Evolutionary conservation across 73 alveolate species (phyloP), one percentile per base, ranked within the genome.

Genomic region (Paramecium sonneborni): DNA sequence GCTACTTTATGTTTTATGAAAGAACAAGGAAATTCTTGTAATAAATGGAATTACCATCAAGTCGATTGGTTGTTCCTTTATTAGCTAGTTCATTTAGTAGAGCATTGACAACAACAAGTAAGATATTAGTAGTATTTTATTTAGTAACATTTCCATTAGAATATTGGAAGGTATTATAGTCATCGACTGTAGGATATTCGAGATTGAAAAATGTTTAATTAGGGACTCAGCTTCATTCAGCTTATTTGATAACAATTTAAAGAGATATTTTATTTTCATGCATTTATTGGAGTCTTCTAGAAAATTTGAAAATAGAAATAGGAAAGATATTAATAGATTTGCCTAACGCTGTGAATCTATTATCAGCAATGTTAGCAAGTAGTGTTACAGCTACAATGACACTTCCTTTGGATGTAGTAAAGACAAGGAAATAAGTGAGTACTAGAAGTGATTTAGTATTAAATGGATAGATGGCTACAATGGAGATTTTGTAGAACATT

Each of bases 111-210:
- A 88, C 94, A 14, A 68, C 94, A 69, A 69, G 90, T 79, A 79
- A 23, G 35, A 14, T 18, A 30, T 79, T 43, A 41, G 1, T 0
- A 52, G 32, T 79, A 72, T 28, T 12, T 24, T 79, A n/a, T 46
- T 79, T 79, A 79, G 90, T 88, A 32, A 88, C 94, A 30, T 88
- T 88, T 82, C 94, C 94, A 23, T 41, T 88, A 4, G 94, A 88
- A 15, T 88, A 88, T 70, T 88, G 91, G 94, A 76, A 82, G 44
- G 87, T 82, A 39, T 76, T 88, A 24, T 70, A 88, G 67, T 55
- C 85, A 32, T 76, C 94, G 0, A 35, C 70, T 8, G 84, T 88
- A 44, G 94, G 94, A 7, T 88, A 69, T 62, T 56, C 94, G 3
- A 88, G 70, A 70, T 56, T 38, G 43, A 39, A 62, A 11, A 82